Evolutionary conservation across 495 filamentous ascomycete genomes (phyloP).

Genomic region (Filosporella fistucella): DNA sequence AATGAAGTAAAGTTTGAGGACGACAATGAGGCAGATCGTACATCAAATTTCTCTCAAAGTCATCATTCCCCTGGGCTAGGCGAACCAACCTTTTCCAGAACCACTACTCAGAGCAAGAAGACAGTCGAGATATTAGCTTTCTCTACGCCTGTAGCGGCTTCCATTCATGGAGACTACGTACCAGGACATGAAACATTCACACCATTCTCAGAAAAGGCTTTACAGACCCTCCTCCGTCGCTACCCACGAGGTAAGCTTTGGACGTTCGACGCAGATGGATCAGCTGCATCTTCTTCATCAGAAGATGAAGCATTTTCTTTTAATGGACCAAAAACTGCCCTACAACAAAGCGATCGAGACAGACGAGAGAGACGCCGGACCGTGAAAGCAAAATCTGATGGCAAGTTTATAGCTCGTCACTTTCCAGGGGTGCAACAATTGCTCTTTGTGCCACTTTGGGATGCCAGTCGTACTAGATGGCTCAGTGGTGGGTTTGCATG

Average conservation of each 20-base stretch:
- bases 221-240: slow-evolving; percentile 41
- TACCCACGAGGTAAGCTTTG: slow-evolving; percentile 59
- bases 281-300: slow-evolving; percentile 16
- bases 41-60: no score
- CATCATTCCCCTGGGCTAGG: slow-evolving; percentile 1
- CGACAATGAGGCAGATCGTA: no score
- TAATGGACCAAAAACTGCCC: background rate
- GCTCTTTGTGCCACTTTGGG: slow-evolving; percentile 63
- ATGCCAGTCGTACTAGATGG: slow-evolving; percentile 62
- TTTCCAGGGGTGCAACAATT: slow-evolving; percentile 49
- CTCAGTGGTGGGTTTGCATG: slow-evolving; percentile 64
- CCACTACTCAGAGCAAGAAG: slow-evolving; percentile 5
- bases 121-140: slow-evolving; percentile 29
- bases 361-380: slow-evolving; percentile 5
- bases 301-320: slow-evolving; percentile 19
- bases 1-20: background rate
- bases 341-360: slow-evolving; percentile 5
- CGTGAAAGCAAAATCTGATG: slow-evolving; percentile 17
- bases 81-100: slow-evolving; percentile 10
- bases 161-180: slow-evolving; percentile 20
- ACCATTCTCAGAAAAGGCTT: slow-evolving; percentile 16
- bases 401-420: slow-evolving; percentile 16
- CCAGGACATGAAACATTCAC: slow-evolving; percentile 12
- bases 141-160: slow-evolving; percentile 26
- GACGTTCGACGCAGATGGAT: slow-evolving; percentile 45